phyloP scores from a whole-genome alignment of 2,329 filamentous ascomycete genomes.

The Metarhizium album region DNA sequence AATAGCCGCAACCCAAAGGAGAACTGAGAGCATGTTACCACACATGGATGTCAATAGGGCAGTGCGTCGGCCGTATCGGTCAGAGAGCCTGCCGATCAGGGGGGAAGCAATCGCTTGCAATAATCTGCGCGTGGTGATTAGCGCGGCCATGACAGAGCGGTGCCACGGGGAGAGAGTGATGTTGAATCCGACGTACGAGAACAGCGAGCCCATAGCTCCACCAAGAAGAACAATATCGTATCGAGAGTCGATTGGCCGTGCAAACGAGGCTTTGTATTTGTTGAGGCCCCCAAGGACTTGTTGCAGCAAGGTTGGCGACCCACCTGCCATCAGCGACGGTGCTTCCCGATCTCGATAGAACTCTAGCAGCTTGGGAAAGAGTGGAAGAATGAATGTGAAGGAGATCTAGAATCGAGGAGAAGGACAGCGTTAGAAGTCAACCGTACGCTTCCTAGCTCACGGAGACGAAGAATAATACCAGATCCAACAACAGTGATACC shows the following conservation, averaged over 20 bases:
- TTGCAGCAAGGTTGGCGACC: constrained; percentile 59
- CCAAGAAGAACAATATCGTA: constrained; percentile 96
- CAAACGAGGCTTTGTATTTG: constrained; percentile 87
- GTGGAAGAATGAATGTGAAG: constrained; percentile 94
- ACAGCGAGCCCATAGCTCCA: constrained; percentile 85
- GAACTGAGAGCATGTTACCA: constrained; percentile 86
- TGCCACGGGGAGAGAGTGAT: neutral
- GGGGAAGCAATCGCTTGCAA: constrained; percentile 89
- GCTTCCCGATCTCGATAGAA: constrained; percentile 87
- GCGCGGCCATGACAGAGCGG: neutral
- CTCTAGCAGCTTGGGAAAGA: constrained; percentile 89
- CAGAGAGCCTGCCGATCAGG: constrained; percentile 79
- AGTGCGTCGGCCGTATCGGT: constrained; percentile 75
- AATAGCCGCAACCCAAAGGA: constrained; percentile 85
- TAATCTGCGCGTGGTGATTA: constrained; percentile 38
- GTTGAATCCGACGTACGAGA: constrained; percentile 41
- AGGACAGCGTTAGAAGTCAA: neutral
- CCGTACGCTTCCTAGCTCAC: neutral
- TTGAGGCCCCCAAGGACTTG: constrained; percentile 76
- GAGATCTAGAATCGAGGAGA: constrained; percentile 55
- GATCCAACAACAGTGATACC: constrained; percentile 76
- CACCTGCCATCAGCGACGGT: constrained; percentile 31
- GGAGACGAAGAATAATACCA: constrained; percentile 43
- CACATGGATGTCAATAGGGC: constrained; percentile 85
- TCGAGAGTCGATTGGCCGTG: constrained; percentile 83